Evolutionary conservation across 2,329 filamentous ascomycete species (phyloP).

Genomic region (Eutypella sp.): DNA sequence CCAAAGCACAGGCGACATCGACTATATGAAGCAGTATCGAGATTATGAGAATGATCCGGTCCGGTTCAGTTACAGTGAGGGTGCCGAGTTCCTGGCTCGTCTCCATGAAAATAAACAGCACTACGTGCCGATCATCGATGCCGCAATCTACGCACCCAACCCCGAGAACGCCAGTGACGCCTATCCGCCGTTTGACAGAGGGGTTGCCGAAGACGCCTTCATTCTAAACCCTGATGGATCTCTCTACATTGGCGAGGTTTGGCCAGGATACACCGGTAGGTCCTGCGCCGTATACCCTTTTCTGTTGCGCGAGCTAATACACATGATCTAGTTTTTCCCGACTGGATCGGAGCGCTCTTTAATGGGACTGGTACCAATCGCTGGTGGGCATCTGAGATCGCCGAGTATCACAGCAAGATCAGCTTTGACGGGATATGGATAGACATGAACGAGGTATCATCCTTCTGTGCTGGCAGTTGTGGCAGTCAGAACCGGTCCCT

Average conservation of each 20-base stretch:
- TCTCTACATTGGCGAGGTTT: constrained; percentile 59
- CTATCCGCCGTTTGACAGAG: constrained; percentile 58
- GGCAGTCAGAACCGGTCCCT: constrained; percentile 59
- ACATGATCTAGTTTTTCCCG: constrained; percentile 52
- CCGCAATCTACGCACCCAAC: constrained; percentile 65
- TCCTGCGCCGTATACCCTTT: background rate
- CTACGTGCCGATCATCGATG: constrained; percentile 73
- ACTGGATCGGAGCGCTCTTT: constrained; percentile 60
- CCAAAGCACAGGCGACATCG: constrained; percentile 56
- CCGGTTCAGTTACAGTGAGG: constrained; percentile 52
- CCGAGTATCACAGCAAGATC: constrained; percentile 47
- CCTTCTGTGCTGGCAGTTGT: constrained; percentile 68
- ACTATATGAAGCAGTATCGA: constrained; percentile 61
- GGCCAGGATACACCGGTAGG: constrained; percentile 60
- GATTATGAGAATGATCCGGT: constrained; percentile 59
- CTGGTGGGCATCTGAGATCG: constrained; percentile 65
- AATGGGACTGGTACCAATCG: constrained; percentile 58
- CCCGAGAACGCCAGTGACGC: constrained; percentile 62
- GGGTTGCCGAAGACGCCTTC: constrained; percentile 48
- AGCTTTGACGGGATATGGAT: constrained; percentile 52
- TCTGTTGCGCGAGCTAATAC: background rate
- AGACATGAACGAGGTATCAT: constrained; percentile 55
- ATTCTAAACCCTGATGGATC: constrained; percentile 55
- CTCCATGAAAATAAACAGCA: constrained; percentile 62
- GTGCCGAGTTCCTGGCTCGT: constrained; percentile 54